Base-by-base conservation (phyloP, 345 rosid species). In the Populus davidiana region DNA sequence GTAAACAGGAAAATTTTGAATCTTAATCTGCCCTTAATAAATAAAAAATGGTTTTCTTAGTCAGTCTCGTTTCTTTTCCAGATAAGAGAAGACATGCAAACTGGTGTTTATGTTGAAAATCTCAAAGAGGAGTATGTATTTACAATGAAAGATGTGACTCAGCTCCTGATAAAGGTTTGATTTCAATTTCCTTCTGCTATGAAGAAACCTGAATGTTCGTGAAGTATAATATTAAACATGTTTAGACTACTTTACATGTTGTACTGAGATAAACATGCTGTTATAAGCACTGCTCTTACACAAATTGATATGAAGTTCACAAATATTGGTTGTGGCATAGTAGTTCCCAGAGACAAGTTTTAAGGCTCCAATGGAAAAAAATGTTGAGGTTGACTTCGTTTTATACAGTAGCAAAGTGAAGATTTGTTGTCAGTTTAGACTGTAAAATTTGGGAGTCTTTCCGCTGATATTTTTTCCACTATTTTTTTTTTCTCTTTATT, bases 51-150 rank as follows among this genome's bases (percentile, higher is more conserved):
- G 35, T 33, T 74, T 84, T 70, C 76, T 75, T n/a, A 31, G 25
- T 70, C 38, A 3, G 16, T 74, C 75, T 62, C 68, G 49, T 63
- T 54, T 72, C 47, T 68, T 66, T 83, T 78, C 69, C 91, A 96
- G 99, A 90, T 96, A 77, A 89, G 99, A 86, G 99, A 96, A 90
- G 99, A 96, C 82, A 91, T 92, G 70, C 92, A 91, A 83, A 91
- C 90, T 7, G 98, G 99, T 67, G 94, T 96, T 29, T 96, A 96
- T 76, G 98, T 96, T 70, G 98, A 96, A 77, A 90, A 91, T 86
- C 83, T 96, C 70, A 90, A 89, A 2, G 97, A 94, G 84, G 97
- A 87, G 76, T 88, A 86, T 67, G 99, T 96, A 63, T 87, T 81
- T 77, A 86, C 89, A 7, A 82, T 96, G 90, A 94, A 90, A 85